Base-by-base conservation (phyloP, 768 basidiomycete genomes). In the Strobilomyces confusus region DNA sequence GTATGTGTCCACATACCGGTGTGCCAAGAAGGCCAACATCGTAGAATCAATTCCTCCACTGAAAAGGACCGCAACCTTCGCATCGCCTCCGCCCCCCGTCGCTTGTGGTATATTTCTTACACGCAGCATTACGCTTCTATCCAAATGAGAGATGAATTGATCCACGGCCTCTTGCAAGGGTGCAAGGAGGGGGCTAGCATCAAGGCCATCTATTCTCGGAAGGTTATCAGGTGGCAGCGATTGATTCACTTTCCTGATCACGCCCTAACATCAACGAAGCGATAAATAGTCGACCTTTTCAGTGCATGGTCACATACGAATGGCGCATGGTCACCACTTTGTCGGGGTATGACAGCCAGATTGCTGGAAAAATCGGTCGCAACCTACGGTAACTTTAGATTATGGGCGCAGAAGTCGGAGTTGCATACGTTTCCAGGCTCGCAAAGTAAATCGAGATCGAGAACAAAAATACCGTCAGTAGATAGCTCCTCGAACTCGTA, bases 11-110 rank as follows among this genome's bases (percentile, higher is more conserved):
- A 63, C 79, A 48, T 63, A 90, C 87, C 75, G 75, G 62, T 95
- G 80, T 1, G 92, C 89, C 6, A 99, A 75, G 63, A 81, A 86
- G 0, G 95, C 83, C 8, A 98, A 62, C 37, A 90, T 73, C 1
- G 95, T 87, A 12, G 87, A 98, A 66, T 99, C 97, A 41, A 99
- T 92, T 0, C 97, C 97, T 29, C 97, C 97, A 34, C 92, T 95
- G 69, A 98, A 99, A 9, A 99, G 78, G 9, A 99, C 77, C 2
- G 88, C 93, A 3, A 97, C 75, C 48, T 86, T 78, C 5, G 86
- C 76, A 46, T 74, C 67, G 8, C 75, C 74, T 48, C 63, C 50
- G 4, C 53, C 54, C 13, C 54, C 58, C 49, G 58, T 78, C 77
- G 64, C 47, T 38, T 66, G 65, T 14, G 92, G 90, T 30, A 95